Evolutionary conservation across 306 rosid species (phyloP), one percentile per base, ranked within the genome.

Genomic region (Quercus cerris): DNA sequence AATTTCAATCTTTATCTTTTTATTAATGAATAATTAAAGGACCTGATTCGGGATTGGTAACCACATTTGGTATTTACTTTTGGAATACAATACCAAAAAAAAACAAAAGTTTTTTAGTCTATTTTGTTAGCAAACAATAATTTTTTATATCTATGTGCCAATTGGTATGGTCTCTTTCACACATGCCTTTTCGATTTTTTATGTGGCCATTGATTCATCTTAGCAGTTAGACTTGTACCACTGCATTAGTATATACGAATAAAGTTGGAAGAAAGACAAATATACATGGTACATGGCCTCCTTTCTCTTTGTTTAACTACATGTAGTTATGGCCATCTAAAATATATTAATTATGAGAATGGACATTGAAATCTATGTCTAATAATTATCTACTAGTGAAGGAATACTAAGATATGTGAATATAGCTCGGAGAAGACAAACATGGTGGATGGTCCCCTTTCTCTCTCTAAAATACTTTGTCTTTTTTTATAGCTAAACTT

Each of bases 1-100:
- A 59, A 70, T 75, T 83, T 64, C 11, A 7, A 11, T 63, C 71
- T 75, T 31, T 56, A 1, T 61, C 70, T 19, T 74, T 62, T 83
- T 70, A 15, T 22, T 33, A 18, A 25, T 63, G 19, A 20, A 59
- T 75, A 75, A 78, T 57, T 14, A 62, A 70, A 52, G 83, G 33
- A 83, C 22, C 31, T 9, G 78, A 83, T 83, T 83, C 86, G 33
- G 18, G 12, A 28, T 57, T 20, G n/a, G 20, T 52, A 38, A 49
- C 30, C 31, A 52, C 46, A 73, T 14, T 15, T 22, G 56, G 17
- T 17, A 1, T n/a, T n/a, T 18, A 30, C 71, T 30, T 10, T 22
- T 58, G 28, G 11, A 58, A 58, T 58, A 22, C 1, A 58, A 11
- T 9, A 3, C 23, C 3, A 22, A 58, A 22, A 58, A n/a, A 8